Conservation (phyloP, 768 basidiomycete genomes). For the Lactarius trivialis region DNA sequence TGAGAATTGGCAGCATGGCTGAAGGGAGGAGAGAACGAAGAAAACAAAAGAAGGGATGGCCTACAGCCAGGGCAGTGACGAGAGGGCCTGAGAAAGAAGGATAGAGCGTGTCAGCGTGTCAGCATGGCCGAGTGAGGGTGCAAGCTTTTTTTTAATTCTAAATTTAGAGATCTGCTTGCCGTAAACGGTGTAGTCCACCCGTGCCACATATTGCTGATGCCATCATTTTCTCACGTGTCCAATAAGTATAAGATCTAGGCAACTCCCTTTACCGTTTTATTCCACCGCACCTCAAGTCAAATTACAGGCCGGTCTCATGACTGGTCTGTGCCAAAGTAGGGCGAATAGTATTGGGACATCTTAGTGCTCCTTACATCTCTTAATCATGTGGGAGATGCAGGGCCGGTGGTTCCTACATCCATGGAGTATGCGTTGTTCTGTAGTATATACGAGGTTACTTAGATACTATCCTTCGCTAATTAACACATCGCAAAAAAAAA, state of each 20-base stretch:
- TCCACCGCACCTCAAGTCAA: conserved; percentile 25
- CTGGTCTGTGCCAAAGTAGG: conserved; percentile 25
- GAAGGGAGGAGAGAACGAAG: neutral
- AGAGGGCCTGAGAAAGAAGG: neutral
- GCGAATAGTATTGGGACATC: conserved; percentile 21
- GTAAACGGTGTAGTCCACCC: neutral
- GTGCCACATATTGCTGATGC: too few relatives aligned
- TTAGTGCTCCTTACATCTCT: conserved; percentile 17
- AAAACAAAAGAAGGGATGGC: neutral
- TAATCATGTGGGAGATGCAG: conserved; percentile 15
- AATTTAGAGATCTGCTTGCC: neutral
- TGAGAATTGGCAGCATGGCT: conserved; percentile 8
- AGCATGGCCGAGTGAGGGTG: neutral
- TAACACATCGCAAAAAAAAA: too few relatives aligned
- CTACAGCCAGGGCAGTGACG: neutral
- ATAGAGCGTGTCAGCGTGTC: neutral
- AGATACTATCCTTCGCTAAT: too few relatives aligned
- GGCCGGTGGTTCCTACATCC: conserved; percentile 23
- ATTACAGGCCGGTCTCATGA: conserved; percentile 19
- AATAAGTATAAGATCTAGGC: neutral
- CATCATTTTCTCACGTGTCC: neutral
- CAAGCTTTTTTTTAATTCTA: neutral
- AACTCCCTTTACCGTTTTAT: neutral
- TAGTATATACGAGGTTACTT: too few relatives aligned
- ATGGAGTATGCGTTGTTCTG: too few relatives aligned